These are phyloP conservation scores for Lecanoromycetidae sp. DNA, from an alignment of 2,329 filamentous ascomycete genomes.

Conservation along the genomic window DNA sequence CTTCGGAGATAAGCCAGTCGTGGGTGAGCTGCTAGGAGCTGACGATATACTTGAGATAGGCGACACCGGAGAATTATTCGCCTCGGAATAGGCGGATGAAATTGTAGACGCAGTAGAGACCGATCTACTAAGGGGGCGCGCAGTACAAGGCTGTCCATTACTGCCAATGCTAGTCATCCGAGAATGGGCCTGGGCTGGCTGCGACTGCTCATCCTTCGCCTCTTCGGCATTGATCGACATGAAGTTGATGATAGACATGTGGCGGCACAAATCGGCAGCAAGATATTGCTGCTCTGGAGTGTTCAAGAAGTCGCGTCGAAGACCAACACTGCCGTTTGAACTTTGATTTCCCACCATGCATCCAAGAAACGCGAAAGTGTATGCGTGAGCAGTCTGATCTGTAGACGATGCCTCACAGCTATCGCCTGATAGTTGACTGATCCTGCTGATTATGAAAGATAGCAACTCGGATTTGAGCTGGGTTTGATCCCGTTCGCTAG, in stretches of 20 bases:
- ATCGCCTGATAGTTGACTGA: conserved; percentile 1
- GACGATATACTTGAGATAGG: conserved; percentile 12
- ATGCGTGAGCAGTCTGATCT: conserved; percentile 11
- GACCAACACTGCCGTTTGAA: neutral
- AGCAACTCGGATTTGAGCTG: conserved; percentile 10
- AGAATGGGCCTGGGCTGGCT: neutral
- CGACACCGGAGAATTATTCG: conserved; percentile 6
- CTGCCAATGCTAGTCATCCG: conserved; percentile 2
- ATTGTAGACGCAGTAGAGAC: conserved; percentile 10
- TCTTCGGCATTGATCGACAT: conserved; percentile 9
- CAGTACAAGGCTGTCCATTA: no score
- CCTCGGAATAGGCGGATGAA: conserved; percentile 9
- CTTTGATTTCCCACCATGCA: conserved; percentile 9
- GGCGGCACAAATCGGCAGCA: conserved; percentile 11
- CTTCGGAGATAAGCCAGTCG: neutral
- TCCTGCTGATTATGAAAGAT: conserved; percentile 6
- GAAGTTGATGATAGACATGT: conserved; percentile 12
- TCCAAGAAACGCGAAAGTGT: conserved; percentile 8
- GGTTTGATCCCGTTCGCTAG: conserved; percentile 6
- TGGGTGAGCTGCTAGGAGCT: neutral
- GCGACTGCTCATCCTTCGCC: neutral
- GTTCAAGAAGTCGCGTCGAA: conserved; percentile 8
- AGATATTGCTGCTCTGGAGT: conserved; percentile 15
- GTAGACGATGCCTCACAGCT: neutral
- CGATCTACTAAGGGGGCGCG: neutral